A percentile compares a stretch with the other conserved stretches of the same genome.
Conservation (phyloP, 2,329 filamentous ascomycete genomes). For the Pseudogymnoascus sp. region DNA sequence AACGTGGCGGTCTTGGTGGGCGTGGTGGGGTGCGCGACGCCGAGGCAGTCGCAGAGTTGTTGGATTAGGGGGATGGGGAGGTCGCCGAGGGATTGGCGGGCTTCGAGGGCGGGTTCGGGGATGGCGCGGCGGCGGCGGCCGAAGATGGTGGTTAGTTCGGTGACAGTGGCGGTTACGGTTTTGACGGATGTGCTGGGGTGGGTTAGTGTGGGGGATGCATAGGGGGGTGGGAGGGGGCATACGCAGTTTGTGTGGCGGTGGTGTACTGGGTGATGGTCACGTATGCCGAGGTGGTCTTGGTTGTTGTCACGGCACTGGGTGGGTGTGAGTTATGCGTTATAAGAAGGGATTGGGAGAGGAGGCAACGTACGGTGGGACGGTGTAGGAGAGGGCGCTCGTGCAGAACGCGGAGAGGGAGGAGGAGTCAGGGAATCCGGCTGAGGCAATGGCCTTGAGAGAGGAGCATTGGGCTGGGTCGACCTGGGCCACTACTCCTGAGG, state of each 20-base stretch:
- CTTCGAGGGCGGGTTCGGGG: background rate
- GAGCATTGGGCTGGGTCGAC: slow-evolving; percentile 1
- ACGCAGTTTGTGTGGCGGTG: background rate
- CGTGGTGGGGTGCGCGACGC: background rate
- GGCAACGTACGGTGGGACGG: background rate
- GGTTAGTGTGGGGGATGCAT: background rate
- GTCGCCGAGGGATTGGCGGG: background rate
- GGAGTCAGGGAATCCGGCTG: background rate
- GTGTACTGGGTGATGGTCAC: background rate
- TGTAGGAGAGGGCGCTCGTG: slow-evolving; percentile 3
- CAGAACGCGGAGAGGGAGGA: background rate
- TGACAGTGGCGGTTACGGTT: background rate
- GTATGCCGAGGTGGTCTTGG: background rate
- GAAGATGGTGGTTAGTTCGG: background rate
- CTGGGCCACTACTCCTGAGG: background rate
- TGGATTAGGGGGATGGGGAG: background rate
- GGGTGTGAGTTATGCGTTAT: background rate
- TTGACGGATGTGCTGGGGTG: background rate
- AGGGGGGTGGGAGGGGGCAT: background rate
- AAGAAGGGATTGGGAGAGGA: background rate
- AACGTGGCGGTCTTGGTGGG: background rate
- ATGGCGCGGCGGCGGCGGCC: background rate
- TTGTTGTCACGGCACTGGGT: background rate
- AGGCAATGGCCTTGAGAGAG: background rate
- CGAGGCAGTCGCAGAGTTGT: background rate